These are phyloP conservation scores for Trapa incisa DNA, from an alignment of 345 rosid species.

Conservation along the genomic window DNA sequence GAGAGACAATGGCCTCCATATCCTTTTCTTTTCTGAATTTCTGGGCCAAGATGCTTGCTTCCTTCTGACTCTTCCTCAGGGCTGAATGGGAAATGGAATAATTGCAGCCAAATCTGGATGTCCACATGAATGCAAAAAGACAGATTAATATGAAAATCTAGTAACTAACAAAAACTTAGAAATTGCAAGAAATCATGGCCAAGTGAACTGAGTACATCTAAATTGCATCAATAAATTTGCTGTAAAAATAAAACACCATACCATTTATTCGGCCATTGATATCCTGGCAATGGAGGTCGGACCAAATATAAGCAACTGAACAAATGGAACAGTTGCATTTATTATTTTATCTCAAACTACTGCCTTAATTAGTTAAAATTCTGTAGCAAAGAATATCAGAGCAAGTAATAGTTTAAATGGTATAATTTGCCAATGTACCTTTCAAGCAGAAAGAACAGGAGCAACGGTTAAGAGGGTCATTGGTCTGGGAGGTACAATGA, in stretches of 20 bases:
- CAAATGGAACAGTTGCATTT: neutral
- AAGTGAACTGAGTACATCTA: neutral
- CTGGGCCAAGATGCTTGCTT: constrained; percentile 45
- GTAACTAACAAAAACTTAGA: neutral
- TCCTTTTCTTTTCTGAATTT: constrained; percentile 34
- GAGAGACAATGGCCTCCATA: constrained; percentile 21
- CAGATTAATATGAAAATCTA: neutral
- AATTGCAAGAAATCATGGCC: no score
- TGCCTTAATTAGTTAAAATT: neutral
- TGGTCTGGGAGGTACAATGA: constrained; percentile 14
- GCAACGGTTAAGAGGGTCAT: constrained; percentile 48
- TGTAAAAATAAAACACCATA: constrained; percentile 13
- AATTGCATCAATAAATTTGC: neutral
- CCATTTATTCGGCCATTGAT: constrained; percentile 67
- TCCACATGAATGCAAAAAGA: neutral
- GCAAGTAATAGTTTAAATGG: neutral
- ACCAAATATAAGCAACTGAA: constrained; percentile 85
- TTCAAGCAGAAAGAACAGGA: constrained; percentile 75
- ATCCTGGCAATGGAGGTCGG: constrained; percentile 89
- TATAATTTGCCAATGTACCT: constrained; percentile 27
- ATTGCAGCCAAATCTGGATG: neutral
- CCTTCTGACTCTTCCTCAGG: constrained; percentile 73
- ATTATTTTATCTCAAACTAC: neutral
- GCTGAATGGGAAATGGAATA: constrained; percentile 21
- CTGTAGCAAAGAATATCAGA: constrained; percentile 2